These are phyloP conservation scores for Exophiala sideris DNA, from an alignment of 2,329 filamentous ascomycete species.

Conservation along the genomic window DNA sequence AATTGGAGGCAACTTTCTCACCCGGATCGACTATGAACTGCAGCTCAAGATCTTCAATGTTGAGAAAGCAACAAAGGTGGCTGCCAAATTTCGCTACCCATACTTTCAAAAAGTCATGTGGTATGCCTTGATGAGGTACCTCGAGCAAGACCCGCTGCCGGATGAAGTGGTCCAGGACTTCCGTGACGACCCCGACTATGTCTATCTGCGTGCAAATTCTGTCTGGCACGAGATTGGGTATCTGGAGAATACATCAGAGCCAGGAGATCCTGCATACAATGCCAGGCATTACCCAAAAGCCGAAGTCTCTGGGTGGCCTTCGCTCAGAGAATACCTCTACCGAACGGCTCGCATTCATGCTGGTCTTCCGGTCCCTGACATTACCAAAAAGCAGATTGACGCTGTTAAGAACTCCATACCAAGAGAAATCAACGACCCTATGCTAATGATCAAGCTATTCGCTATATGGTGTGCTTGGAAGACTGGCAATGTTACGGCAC, in stretches of 20 bases:
- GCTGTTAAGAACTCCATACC: constrained; percentile 62
- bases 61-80: constrained; percentile 65
- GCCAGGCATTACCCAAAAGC: constrained; percentile 61
- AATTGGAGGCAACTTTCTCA: constrained; percentile 69
- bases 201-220: constrained; percentile 53
- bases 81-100: constrained; percentile 64
- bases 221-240: constrained; percentile 59
- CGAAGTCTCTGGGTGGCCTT: constrained; percentile 59
- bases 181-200: constrained; percentile 50
- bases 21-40: constrained; percentile 62
- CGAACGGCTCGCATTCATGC: constrained; percentile 61
- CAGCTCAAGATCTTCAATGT: constrained; percentile 64
- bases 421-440: constrained; percentile 58
- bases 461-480: constrained; percentile 67
- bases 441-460: constrained; percentile 58
- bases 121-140: constrained; percentile 63
- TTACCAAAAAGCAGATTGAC: constrained; percentile 57
- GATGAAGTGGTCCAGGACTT: constrained; percentile 54
- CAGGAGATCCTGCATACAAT: constrained; percentile 55
- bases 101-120: constrained; percentile 67
- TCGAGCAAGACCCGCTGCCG: constrained; percentile 63
- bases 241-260: constrained; percentile 49
- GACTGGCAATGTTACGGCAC: constrained; percentile 60
- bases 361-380: constrained; percentile 57
- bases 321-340: constrained; percentile 60